Base-by-base conservation (phyloP, 1,139 yeast species). In the Pichia kudriavzevii region DNA sequence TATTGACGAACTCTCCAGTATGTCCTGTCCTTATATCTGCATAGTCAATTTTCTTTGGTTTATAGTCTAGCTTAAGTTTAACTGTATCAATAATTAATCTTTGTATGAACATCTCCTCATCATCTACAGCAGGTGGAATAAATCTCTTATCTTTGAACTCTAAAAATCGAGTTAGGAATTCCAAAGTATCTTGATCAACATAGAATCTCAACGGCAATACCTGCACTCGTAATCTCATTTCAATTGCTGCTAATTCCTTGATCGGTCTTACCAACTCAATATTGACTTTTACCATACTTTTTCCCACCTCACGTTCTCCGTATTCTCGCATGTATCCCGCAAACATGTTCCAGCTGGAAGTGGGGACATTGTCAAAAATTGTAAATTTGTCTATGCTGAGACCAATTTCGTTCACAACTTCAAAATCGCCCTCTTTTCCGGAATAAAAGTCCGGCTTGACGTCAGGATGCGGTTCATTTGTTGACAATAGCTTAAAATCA, bases 121-220 rank as follows among this genome's bases (percentile, higher is more conserved):
- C 76, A 43, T 83, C 94, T 13, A 69, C 75, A 34, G 20, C 26
- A n/a, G 38, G 30, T n/a, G 76, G 59, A 4, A 67, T 64, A 52
- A 82, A 82, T 40, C 95, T 60, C 9, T 66, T 61, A 52, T 84
- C 95, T 47, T 75, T 79, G 52, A 91, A 91, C 40, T 79, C 87
- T 33, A 81, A 75, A 58, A 85, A 91, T 30, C 96, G 63, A 1
- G 75, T 71, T 30, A 87, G 47, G 49, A 91, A 88, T 38, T 87
- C 96, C 18, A 87, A 64, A 0, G 96, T 82, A 50, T 91, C 97
- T 56, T 91, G 98, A 56, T 93, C 98, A 27, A 91, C 76, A 53
- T 85, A 87, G 15, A 93, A 56, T 35, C 95, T 63, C 27, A 91
- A 51, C 0, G 98, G 98, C 23, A 83, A 61, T 0, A 84, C 58